Percentiles rank a stretch among this genome's conserved stretches.
Evolutionary conservation across 768 basidiomycete species (phyloP).

Genomic region (Leucogyrophana mollusca): DNA sequence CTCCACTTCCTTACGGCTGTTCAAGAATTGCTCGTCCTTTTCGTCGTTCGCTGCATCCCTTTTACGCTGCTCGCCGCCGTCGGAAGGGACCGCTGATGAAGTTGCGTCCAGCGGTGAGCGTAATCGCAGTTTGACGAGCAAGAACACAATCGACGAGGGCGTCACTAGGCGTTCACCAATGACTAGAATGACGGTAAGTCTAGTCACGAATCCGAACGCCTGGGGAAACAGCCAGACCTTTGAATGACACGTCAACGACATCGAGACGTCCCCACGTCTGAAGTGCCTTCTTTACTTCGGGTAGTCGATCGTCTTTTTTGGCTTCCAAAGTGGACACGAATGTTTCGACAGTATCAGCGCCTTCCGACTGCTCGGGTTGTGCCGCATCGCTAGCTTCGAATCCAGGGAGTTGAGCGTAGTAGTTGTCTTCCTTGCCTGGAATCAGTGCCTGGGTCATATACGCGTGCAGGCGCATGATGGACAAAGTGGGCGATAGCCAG

Average conservation of each 20-base stretch:
- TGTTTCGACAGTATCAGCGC: constrained; percentile 28
- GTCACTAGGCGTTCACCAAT: constrained; percentile 88
- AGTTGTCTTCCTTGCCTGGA: constrained; percentile 44
- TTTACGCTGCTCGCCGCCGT: constrained; percentile 46
- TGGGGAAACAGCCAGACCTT: constrained; percentile 50
- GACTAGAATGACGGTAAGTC: constrained; percentile 43
- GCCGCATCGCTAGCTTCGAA: constrained; percentile 44
- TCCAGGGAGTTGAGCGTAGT: constrained; percentile 77
- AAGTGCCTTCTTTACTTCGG: constrained; percentile 50
- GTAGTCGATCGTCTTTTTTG: constrained; percentile 39
- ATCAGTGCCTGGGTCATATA: constrained; percentile 82
- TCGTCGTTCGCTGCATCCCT: constrained; percentile 50
- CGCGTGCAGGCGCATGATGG: constrained; percentile 79
- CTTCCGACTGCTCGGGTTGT: constrained; percentile 34
- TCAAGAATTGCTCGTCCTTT: constrained; percentile 71
- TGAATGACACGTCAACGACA: constrained; percentile 80
- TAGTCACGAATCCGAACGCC: constrained; percentile 3
- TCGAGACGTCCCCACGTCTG: constrained; percentile 75
- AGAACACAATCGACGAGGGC: constrained; percentile 84
- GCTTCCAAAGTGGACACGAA: constrained; percentile 50
- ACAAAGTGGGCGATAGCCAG: constrained; percentile 82
- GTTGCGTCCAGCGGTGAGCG: constrained; percentile 46
- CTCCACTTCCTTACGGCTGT: constrained; percentile 59
- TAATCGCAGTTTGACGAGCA: constrained; percentile 81
- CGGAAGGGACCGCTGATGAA: constrained; percentile 36